A percentile compares a stretch with the other conserved stretches of the same genome.
These are phyloP conservation scores for Colletotrichum higginsianum DNA, from an alignment of 2,329 filamentous ascomycete species.

Conservation along the genomic window DNA sequence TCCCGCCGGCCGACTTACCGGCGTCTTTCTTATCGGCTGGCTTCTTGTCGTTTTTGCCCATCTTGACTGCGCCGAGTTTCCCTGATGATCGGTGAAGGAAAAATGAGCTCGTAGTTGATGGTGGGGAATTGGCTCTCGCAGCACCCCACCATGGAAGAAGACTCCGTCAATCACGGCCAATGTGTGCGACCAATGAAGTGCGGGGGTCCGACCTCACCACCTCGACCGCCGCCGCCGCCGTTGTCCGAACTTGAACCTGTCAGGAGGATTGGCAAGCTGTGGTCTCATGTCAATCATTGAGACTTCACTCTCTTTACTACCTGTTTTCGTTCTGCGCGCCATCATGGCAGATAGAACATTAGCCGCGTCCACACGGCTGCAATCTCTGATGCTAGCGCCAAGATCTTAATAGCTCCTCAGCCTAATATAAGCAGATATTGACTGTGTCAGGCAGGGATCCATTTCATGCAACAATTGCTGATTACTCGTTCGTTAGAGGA, in stretches of 20 bases:
- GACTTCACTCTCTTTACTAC: not conserved
- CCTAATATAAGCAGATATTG: no score
- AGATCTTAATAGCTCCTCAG: no score
- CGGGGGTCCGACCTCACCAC: slow-evolving; percentile 14
- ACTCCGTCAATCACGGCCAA: not conserved
- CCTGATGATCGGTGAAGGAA: slow-evolving; percentile 24
- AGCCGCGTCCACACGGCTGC: not conserved
- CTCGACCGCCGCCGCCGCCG: not conserved
- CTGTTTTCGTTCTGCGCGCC: not conserved
- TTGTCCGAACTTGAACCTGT: not conserved
- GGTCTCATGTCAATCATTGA: not conserved
- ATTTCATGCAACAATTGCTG: no score
- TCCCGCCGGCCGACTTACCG: slow-evolving; percentile 49
- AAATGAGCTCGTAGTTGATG: slow-evolving; percentile 14
- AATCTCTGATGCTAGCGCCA: not conserved
- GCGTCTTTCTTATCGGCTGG: slow-evolving; percentile 53
- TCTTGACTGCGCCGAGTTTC: slow-evolving; percentile 16
- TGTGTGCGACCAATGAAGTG: slow-evolving; percentile 13
- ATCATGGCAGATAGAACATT: not conserved
- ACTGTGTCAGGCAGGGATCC: no score
- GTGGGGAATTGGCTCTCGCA: slow-evolving; percentile 18
- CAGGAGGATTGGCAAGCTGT: not conserved
- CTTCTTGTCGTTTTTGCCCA: slow-evolving; percentile 43
- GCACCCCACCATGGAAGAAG: slow-evolving; percentile 14
- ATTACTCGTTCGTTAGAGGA: no score